A percentile compares a stretch with the other conserved stretches of the same genome.
Evolutionary conservation across 805 yeast genomes (phyloP).

Genomic region (Komagataella pseudopastoris): DNA sequence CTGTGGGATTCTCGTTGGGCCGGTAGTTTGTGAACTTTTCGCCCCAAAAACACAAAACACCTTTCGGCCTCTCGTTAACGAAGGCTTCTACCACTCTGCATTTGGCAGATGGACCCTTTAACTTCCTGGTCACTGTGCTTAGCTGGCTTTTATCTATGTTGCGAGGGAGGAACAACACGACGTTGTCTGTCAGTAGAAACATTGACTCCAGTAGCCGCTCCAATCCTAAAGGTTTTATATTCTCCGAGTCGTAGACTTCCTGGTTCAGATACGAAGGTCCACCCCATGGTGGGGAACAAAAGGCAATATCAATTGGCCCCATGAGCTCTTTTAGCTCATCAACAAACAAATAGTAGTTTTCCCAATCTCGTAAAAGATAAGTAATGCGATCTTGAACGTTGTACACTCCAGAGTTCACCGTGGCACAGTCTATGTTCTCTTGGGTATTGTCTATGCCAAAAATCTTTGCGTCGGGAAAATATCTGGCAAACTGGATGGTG

Average conservation of each 20-base stretch:
- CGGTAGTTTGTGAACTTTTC: constrained; percentile 19
- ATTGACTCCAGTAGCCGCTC: constrained; percentile 29
- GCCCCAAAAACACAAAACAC: constrained; percentile 52
- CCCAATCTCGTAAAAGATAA: constrained; percentile 35
- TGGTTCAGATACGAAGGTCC: constrained; percentile 45
- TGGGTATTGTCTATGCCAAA: constrained; percentile 51
- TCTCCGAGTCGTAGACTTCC: constrained; percentile 30
- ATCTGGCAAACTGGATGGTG: constrained; percentile 56
- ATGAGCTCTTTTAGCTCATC: constrained; percentile 9
- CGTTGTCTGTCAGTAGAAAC: constrained; percentile 25
- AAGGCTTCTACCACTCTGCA: constrained; percentile 33
- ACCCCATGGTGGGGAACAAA: constrained; percentile 87
- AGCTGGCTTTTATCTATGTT: constrained; percentile 43
- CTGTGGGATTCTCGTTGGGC: not conserved
- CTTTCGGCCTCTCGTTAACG: constrained; percentile 31
- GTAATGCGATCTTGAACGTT: constrained; percentile 38
- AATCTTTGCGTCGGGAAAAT: constrained; percentile 29
- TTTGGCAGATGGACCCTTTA: constrained; percentile 28
- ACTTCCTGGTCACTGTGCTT: constrained; percentile 26
- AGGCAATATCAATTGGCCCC: constrained; percentile 33
- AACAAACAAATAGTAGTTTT: constrained; percentile 2
- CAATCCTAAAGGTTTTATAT: constrained; percentile 33
- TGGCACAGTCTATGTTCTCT: constrained; percentile 51
- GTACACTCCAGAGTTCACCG: constrained; percentile 54
- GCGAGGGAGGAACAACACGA: constrained; percentile 52